Conservation (phyloP, 2,329 filamentous ascomycete genomes). For the Claviceps monticola region DNA sequence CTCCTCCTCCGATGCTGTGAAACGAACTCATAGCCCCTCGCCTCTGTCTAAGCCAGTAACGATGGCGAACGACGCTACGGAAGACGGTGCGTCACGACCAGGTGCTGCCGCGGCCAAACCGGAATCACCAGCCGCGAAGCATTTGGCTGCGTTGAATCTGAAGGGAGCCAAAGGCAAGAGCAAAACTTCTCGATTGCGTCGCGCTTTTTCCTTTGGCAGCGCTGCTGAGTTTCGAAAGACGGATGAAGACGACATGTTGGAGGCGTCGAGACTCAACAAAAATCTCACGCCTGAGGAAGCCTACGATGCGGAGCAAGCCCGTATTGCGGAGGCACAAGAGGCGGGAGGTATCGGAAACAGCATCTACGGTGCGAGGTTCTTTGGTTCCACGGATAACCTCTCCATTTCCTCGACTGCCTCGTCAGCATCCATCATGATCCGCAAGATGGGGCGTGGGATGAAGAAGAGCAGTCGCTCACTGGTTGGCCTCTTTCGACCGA, state of each 20-base stretch:
- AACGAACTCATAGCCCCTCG: slow-evolving; percentile 53
- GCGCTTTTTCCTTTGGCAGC: slow-evolving; percentile 94
- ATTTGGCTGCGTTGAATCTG: slow-evolving; percentile 75
- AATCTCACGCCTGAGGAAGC: slow-evolving; percentile 48
- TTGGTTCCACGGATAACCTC: slow-evolving; percentile 88
- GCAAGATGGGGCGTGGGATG: slow-evolving; percentile 98
- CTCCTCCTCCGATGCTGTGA: slow-evolving; percentile 52
- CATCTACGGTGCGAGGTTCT: slow-evolving; percentile 83
- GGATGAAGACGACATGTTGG: slow-evolving; percentile 30
- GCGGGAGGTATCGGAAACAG: slow-evolving; percentile 80
- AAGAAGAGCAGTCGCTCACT: slow-evolving; percentile 86
- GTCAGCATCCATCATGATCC: slow-evolving; percentile 83
- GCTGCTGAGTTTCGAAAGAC: slow-evolving; percentile 77
- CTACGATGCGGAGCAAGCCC: slow-evolving; percentile 76
- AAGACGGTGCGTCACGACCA: slow-evolving; percentile 25
- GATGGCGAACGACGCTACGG: slow-evolving; percentile 40
- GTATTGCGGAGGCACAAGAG: slow-evolving; percentile 86
- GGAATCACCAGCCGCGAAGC: slow-evolving; percentile 64
- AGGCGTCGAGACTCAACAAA: slow-evolving; percentile 47
- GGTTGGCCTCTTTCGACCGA: slow-evolving; percentile 87
- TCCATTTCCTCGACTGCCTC: slow-evolving; percentile 84
- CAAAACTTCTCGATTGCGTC: slow-evolving; percentile 73
- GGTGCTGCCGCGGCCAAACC: slow-evolving; percentile 23
- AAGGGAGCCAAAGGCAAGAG: slow-evolving; percentile 65
- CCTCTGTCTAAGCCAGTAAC: slow-evolving; percentile 59